phyloP scores from a whole-genome alignment of 306 rosid genomes.

The Quercus gilva region DNA sequence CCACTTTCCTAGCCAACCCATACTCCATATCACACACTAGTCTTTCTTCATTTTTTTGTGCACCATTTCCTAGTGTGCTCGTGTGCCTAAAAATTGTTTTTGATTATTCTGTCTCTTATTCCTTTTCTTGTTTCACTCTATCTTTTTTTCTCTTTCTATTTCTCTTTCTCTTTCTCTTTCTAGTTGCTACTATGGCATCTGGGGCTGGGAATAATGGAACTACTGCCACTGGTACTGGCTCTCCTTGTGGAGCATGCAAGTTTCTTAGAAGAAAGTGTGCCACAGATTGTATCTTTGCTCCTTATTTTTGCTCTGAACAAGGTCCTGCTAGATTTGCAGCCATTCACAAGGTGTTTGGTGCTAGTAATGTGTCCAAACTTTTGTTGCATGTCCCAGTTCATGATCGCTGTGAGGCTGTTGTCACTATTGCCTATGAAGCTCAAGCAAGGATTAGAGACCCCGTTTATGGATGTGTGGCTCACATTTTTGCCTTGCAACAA shows the following conservation, averaged over 20 bases:
- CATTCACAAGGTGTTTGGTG: conserved; percentile 94
- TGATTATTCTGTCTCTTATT: conserved; percentile 19
- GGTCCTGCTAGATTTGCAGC: conserved; percentile 93
- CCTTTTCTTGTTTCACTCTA: background rate
- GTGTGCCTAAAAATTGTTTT: conserved; percentile 50
- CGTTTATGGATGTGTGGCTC: conserved; percentile 95
- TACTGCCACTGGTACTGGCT: conserved; percentile 37
- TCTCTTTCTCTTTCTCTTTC: background rate
- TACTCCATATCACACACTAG: background rate
- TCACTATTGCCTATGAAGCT: conserved; percentile 93
- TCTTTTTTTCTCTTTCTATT: background rate
- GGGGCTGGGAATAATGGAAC: conserved; percentile 12
- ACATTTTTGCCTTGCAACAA: conserved; percentile 92
- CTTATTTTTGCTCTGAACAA: conserved; percentile 86
- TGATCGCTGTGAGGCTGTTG: conserved; percentile 90
- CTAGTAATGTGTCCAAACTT: conserved; percentile 87
- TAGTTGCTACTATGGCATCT: conserved; percentile 38
- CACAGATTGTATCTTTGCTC: conserved; percentile 84
- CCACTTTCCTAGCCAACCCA: background rate
- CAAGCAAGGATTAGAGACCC: conserved; percentile 93
- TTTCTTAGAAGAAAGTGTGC: conserved; percentile 89
- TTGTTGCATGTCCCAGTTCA: conserved; percentile 74
- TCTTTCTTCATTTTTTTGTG: conserved; percentile 23
- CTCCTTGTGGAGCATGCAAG: conserved; percentile 99
- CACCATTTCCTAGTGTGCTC: conserved; percentile 76